Evolutionary conservation across 2,329 filamentous ascomycete genomes (phyloP), one percentile per base, ranked within the genome.

Genomic region (Hirsutella minnesotensis): DNA sequence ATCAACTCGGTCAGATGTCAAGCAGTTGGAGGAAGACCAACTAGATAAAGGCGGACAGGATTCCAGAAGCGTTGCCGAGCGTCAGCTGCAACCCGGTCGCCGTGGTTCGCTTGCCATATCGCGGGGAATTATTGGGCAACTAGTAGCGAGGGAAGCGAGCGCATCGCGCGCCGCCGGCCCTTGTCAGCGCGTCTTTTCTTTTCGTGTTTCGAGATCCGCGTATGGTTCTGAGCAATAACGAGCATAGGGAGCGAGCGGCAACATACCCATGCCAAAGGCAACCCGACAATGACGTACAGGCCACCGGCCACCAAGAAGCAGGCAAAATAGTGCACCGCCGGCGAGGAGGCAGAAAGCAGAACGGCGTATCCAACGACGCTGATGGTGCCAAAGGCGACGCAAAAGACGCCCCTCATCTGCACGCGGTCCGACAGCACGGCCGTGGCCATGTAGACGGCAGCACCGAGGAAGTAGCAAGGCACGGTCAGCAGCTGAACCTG

Each of bases 281-380:
- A 49, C 0, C 73, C 72, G 4, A 77, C 72, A 3, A 72, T 59
- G 20, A 75, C 65, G 50, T 89, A 90, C 3, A 90, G 57, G 0
- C 84, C 85, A 46, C 78, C 70, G 0, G 84, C 83, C 0, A 88
- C 75, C n/a, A 90, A 63, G 57, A 88, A 83, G 47, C 83, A 87
- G 49, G 64, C 84, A 49, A 85, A 83, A 53, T 87, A 89, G 50
- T 83, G 81, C 7, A 79, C 82, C 0, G 75, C 77, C 0, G 74
- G 67, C 1, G 73, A 60, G 2, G 70, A 65, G 39, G 79, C 65
- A 1, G 79, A 74, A 36, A 88, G 69, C 44, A 88, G 56, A 27
- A 88, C 66, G 0, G 70, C 80, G 45, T 88, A 87, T 0, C 83
- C 83, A 2, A 83, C 55, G 15, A 85, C 73, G 31, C 77, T 80